Base-by-base conservation (phyloP, 768 basidiomycete genomes). In the Mycena crocata region DNA sequence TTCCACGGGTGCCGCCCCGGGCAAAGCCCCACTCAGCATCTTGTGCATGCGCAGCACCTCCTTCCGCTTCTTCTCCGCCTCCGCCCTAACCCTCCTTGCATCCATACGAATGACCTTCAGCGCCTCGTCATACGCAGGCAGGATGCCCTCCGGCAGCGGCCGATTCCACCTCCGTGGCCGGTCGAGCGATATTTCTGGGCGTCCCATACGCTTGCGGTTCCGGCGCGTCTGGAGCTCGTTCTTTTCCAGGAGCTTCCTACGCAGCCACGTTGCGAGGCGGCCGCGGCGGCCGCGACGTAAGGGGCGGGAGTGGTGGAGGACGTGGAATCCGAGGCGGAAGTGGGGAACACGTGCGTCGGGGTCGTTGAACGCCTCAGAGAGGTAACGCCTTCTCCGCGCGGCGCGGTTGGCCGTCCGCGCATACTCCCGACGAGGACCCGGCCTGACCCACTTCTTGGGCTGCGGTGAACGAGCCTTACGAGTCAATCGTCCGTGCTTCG, bases 81-180 rank as follows among this genome's bases (percentile, higher is more conserved):
- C 67, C 46, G 67, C 57, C 57, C 77, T 76, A 44, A 91, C 75
- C 23, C 72, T 75, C 14, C 76, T 71, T 42, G 90, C 86, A 80
- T 98, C 94, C 19, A 77, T 73, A 32, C 83, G 81, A 62, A 99
- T 87, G 70, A 90, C 82, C 64, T 87, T 82, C 46, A 98, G 79
- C 1, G 96, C 95, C 59, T 92, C 86, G 79, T 99, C 97, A 73
- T 95, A 98, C 5, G 89, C 92, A 3, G 91, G 91, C 30, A 94
- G 77, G 10, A 89, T 85, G 8, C 91, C 91, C 24, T 77, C 75
- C 15, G 82, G 84, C 6, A 94, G 76, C 5, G 93, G 90, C 19
- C 86, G 73, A 51, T 87, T 88, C 90, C 91, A 94, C 77, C 86
- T 76, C 26, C 87, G 82, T 2, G 89, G 90, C 1, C 78, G 79